These are phyloP conservation scores for Craterostigma plantagineum DNA, from an alignment of 257 asterid species.

Conservation along the genomic window DNA sequence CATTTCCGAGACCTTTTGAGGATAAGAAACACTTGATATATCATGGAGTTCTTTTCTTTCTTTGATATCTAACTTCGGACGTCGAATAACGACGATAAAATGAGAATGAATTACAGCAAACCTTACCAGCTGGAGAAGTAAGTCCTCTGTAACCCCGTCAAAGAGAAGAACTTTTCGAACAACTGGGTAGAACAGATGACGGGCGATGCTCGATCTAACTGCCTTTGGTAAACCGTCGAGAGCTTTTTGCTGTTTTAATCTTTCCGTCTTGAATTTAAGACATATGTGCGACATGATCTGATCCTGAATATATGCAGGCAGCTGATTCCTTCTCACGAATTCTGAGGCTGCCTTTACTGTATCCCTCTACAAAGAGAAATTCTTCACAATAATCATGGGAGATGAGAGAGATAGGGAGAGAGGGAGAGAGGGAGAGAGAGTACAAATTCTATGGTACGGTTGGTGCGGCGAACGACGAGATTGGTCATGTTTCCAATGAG, in stretches of 20 bases:
- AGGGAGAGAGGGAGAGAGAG: constrained; percentile 10
- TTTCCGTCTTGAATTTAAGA: constrained; percentile 59
- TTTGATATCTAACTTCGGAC: too few relatives aligned
- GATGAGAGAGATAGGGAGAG: constrained; percentile 6
- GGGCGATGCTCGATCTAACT: constrained; percentile 49
- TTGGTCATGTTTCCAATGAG: constrained; percentile 94
- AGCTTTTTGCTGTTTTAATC: constrained; percentile 42
- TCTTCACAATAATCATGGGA: too few relatives aligned
- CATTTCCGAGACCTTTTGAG: constrained; percentile 62
- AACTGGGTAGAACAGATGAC: constrained; percentile 43
- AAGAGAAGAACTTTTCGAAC: constrained; percentile 45
- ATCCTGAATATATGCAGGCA: constrained; percentile 37
- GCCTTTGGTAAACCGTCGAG: constrained; percentile 49
- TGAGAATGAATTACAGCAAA: too few relatives aligned
- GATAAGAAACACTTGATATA: too few relatives aligned
- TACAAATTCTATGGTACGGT: constrained; percentile 44
- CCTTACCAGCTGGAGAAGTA: constrained; percentile 71
- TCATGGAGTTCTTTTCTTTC: too few relatives aligned
- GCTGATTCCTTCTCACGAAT: constrained; percentile 45
- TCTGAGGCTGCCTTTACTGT: constrained; percentile 43
- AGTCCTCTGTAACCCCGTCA: constrained; percentile 57
- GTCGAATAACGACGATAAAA: too few relatives aligned
- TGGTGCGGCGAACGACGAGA: constrained; percentile 79
- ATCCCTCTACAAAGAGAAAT: constrained; percentile 38
- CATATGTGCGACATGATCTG: constrained; percentile 55